A percentile compares a stretch with the other conserved stretches of the same genome.
phyloP scores from a whole-genome alignment of 148 eudicot species.

The Camellia japonica region DNA sequence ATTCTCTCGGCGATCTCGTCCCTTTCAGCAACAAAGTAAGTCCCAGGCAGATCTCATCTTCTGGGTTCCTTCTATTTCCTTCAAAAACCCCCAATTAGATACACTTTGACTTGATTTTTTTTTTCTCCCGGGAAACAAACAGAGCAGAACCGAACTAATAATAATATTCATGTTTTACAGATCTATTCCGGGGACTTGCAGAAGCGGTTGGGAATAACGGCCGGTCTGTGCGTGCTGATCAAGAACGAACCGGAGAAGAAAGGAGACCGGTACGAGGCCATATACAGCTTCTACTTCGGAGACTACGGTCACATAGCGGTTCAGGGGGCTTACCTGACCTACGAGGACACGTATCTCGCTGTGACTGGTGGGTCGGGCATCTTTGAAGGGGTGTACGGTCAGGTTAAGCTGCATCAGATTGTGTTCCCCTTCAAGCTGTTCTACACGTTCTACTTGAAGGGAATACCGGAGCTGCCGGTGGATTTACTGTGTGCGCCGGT shows the following conservation, averaged over 20 bases:
- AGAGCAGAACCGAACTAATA: neutral
- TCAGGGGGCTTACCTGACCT: slow-evolving; percentile 63
- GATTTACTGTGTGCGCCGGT: slow-evolving; percentile 53
- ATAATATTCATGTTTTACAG: slow-evolving; percentile 13
- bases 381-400: slow-evolving; percentile 71
- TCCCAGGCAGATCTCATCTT: neutral
- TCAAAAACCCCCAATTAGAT: too few species aligned
- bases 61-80: neutral
- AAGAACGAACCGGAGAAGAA: slow-evolving; percentile 50
- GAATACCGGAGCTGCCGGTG: slow-evolving; percentile 57
- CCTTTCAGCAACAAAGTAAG: slow-evolving; percentile 65
- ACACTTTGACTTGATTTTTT: neutral
- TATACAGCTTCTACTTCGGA: slow-evolving; percentile 64
- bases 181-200: slow-evolving; percentile 60
- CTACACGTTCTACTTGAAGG: slow-evolving; percentile 77
- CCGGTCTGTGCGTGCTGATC: slow-evolving; percentile 61
- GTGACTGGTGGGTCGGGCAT: slow-evolving; percentile 82
- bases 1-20: slow-evolving; percentile 67
- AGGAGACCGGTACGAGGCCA: slow-evolving; percentile 69
- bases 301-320: slow-evolving; percentile 62
- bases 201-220: slow-evolving; percentile 68
- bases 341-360: slow-evolving; percentile 58
- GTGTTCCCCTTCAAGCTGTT: slow-evolving; percentile 78
- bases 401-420: slow-evolving; percentile 68
- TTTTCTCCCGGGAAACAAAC: slow-evolving; percentile 1